A percentile compares a stretch with the other conserved stretches of the same genome.
Evolutionary conservation across 2,329 filamentous ascomycete species (phyloP).

Genomic region (Aureobasidium sp.): DNA sequence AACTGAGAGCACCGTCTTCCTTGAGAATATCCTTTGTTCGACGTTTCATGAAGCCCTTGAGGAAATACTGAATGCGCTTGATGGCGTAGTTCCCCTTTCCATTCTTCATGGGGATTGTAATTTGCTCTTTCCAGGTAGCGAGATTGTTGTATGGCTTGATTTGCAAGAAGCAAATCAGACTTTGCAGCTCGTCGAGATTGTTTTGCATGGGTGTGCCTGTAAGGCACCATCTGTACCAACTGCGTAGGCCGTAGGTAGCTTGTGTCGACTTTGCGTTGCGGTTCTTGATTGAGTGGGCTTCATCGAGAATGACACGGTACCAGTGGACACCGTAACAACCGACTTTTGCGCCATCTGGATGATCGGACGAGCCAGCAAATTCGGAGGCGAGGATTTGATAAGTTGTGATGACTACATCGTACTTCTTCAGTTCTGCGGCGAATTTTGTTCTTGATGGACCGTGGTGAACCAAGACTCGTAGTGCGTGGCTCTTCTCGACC

Average conservation of each 20-base stretch:
- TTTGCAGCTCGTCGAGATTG: slow-evolving; percentile 93
- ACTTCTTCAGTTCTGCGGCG: slow-evolving; percentile 67
- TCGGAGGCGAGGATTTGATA: slow-evolving; percentile 95
- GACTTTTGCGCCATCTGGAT: slow-evolving; percentile 54
- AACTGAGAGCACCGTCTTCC: slow-evolving; percentile 71
- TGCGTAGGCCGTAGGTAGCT: slow-evolving; percentile 75
- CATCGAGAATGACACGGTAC: slow-evolving; percentile 92
- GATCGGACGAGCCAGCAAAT: slow-evolving; percentile 60
- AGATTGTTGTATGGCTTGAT: slow-evolving; percentile 89
- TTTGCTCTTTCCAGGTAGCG: slow-evolving; percentile 81
- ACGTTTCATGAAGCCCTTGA: slow-evolving; percentile 97
- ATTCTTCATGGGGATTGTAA: slow-evolving; percentile 81
- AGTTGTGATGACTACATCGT: slow-evolving; percentile 94
- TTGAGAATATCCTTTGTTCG: slow-evolving; percentile 96
- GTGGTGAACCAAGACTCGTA: slow-evolving; percentile 86
- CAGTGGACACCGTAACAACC: slow-evolving; percentile 89
- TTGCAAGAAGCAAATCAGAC: slow-evolving; percentile 81
- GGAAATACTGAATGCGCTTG: slow-evolving; percentile 70
- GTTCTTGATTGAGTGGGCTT: slow-evolving; percentile 98
- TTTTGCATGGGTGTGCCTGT: slow-evolving; percentile 98
- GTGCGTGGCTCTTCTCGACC: slow-evolving; percentile 58
- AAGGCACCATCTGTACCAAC: slow-evolving; percentile 91
- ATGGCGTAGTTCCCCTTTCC: slow-evolving; percentile 87
- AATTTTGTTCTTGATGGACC: slow-evolving; percentile 78
- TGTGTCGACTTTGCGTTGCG: slow-evolving; percentile 92